A percentile compares a stretch with the other conserved stretches of the same genome.
Evolutionary conservation across 495 filamentous ascomycete genomes (phyloP).

Genomic region (Pseudoneurospora amorphoporcata): DNA sequence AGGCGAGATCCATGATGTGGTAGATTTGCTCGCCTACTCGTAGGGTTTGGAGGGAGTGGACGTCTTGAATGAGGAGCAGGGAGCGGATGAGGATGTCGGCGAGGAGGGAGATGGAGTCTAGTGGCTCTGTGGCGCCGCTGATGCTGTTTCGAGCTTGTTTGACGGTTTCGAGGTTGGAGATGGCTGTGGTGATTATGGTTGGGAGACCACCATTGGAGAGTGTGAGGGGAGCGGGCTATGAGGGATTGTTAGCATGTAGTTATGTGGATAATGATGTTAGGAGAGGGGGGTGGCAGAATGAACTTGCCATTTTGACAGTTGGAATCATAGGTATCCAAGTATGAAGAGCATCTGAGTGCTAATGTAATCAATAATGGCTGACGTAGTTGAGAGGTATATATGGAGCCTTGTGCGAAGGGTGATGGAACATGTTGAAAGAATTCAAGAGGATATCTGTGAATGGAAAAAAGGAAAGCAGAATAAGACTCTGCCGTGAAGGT

Average conservation of each 20-base stretch:
- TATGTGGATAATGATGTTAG: neutral
- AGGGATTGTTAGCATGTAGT: neutral
- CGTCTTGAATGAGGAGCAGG: neutral
- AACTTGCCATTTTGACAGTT: neutral
- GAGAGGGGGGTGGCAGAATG: neutral
- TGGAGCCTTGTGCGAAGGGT: neutral
- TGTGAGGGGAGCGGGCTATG: neutral
- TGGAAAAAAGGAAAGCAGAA: neutral
- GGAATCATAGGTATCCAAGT: neutral
- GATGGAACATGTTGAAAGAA: too few species aligned
- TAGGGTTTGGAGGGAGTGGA: constrained; percentile 1
- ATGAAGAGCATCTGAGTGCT: too few species aligned
- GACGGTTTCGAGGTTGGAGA: neutral
- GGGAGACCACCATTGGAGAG: constrained; percentile 3
- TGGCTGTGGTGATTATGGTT: constrained; percentile 2
- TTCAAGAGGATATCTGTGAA: neutral
- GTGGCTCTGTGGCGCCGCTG: constrained; percentile 1
- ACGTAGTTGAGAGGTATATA: neutral
- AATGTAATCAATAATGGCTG: neutral
- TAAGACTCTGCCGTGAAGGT: neutral
- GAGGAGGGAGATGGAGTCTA: constrained; percentile 3
- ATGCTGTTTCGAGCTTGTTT: constrained; percentile 5
- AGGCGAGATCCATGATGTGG: constrained; percentile 1
- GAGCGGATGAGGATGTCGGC: constrained; percentile 2
- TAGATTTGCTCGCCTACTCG: neutral